Evolutionary conservation across 1,284 basidiomycete species (phyloP), one percentile per base, ranked within the genome.

Genomic region (Chiua sp.): DNA sequence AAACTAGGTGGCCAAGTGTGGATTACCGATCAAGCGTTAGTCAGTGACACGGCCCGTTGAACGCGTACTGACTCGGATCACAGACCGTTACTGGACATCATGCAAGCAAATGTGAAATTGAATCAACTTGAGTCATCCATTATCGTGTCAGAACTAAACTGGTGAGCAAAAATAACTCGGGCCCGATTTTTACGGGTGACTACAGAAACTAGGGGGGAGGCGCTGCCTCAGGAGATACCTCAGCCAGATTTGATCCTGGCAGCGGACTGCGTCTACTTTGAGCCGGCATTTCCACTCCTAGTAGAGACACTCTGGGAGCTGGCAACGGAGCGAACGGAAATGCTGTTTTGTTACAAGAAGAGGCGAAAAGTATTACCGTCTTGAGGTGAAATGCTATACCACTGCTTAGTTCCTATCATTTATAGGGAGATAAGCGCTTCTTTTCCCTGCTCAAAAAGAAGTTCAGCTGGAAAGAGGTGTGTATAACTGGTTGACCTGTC

Each of bases 241-340:
- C 73, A 63, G 20, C 83, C 88, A 10, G 86, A 93, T 66, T 63
- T 97, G 30, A 82, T 96, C 58, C 81, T 96, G 8, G 92, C 92
- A 1, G 94, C 94, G 2, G 96, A 98, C 72, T 98, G 96, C 69
- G 94, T 98, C 7, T 98, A 98, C 77, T 94, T 94, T 66, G 96
- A 98, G 77, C 92, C 93, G n/a, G 91, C 94, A 1, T 98, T 98
- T 69, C 91, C 94, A 4, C 83, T 96, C 18, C 84, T 98, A 2
- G 91, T 96, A 2, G 76, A 90, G 65, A 97, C 95, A 0, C 80
- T 98, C 53, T 81, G 78, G 39, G 85, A 89, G 47, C 83, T 98
- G 22, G 78, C 82, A 4, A 74, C 71, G 3, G 80, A 80, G 55
- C 75, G 77, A 26, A 87, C 88, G 8, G 90, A 94, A 62, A 83